Evolutionary conservation across 768 basidiomycete species (phyloP).

Genomic region (Pleurotus tuber-regium): DNA sequence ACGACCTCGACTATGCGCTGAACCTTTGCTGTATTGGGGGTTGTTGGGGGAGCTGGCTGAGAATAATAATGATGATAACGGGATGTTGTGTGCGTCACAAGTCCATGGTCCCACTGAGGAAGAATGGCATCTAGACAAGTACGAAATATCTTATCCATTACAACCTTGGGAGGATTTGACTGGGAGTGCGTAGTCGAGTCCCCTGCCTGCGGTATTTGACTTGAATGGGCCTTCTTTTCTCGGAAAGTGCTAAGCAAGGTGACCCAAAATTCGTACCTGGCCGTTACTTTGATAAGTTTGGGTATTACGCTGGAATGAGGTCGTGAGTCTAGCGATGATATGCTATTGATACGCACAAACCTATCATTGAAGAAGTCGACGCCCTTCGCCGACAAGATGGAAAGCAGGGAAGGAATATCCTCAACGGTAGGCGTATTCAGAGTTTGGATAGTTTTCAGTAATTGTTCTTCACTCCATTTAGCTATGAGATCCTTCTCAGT

Average conservation of each 20-base stretch:
- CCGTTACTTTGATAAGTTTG: constrained; percentile 17
- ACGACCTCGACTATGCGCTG: constrained; percentile 23
- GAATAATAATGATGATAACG: background rate
- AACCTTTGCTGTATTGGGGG: constrained; percentile 15
- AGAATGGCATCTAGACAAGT: constrained; percentile 16
- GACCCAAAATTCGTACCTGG: constrained; percentile 22
- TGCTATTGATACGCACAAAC: too few species aligned
- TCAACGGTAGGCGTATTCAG: constrained; percentile 14
- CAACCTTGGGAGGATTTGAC: background rate
- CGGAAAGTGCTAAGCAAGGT: constrained; percentile 22
- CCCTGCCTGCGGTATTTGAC: background rate
- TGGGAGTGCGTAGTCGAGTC: background rate
- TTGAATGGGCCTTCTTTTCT: constrained; percentile 16
- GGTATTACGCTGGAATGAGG: constrained; percentile 20
- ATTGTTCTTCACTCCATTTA: constrained; percentile 21
- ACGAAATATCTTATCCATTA: constrained; percentile 16
- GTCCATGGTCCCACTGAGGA: constrained; percentile 18
- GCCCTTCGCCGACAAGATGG: constrained; percentile 17
- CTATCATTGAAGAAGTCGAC: constrained; percentile 17
- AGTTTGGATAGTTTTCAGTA: constrained; percentile 18
- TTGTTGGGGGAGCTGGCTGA: constrained; percentile 7
- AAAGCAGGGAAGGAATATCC: constrained; percentile 24
- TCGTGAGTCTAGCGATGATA: background rate
- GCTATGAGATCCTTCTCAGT: constrained; percentile 13
- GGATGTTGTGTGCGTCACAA: background rate